Evolutionary conservation across 2,329 filamentous ascomycete genomes (phyloP), one percentile per base, ranked within the genome.

Genomic region (Aspergillus texensis): DNA sequence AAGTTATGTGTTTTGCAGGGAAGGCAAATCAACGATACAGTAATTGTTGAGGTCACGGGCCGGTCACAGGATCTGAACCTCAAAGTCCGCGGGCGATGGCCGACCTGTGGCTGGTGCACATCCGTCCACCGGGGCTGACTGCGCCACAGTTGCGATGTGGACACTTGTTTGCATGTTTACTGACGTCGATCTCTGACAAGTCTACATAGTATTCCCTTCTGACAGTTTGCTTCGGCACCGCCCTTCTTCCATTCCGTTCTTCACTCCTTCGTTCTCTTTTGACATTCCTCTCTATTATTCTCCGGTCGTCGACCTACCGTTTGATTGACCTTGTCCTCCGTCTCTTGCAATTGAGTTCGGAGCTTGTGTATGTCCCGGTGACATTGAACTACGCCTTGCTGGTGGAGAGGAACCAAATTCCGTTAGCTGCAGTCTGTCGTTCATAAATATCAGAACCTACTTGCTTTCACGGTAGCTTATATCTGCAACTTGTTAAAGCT

Each of bases 351-450:
- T 53, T 60, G 59, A 52, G 52, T 67, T 58, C 89, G 76, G 85
- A 80, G 60, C 60, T 79, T 75, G 68, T 81, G 83, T 75, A 86
- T 88, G 70, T 67, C 70, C 68, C 67, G 71, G 69, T 67, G 71
- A 72, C 68, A 71, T 60, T 55, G 39, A 59, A 28, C 62, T 39
- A 58, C 52, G 34, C 26, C 45, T 39, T 60, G 26, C 41, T 34
- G 10, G n/a, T 65, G 36, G 52, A 56, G 28, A 54, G 34, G 24
- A 34, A 58, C 64, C 61, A 59, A 34, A 32, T 60, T 57, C 56
- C 24, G 28, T 48, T 67, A 62, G 61, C 68, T 69, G 67, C 60
- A 66, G 67, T 68, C 65, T 58, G 60, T 71, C 68, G 58, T 64
- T 61, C 41, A 64, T 48, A 36, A n/a, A 6, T 56, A 57, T 63